A percentile compares a stretch with the other conserved stretches of the same genome.
Evolutionary conservation across 345 rosid genomes (phyloP).

Genomic region (Citrus hindsii): DNA sequence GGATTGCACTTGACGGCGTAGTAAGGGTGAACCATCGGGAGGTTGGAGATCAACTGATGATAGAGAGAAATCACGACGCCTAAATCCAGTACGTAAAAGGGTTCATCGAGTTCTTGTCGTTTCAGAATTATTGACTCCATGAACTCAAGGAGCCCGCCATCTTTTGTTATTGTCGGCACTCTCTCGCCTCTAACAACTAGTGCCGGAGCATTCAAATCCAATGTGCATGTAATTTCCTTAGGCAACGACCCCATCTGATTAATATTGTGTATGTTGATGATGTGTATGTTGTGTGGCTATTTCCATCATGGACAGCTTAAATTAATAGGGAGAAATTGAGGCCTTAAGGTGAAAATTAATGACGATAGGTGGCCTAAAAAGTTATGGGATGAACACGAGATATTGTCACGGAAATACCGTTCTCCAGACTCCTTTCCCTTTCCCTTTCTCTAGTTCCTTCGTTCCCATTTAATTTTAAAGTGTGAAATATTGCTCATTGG

Average conservation of each 20-base stretch:
- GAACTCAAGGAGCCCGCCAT: constrained; percentile 11
- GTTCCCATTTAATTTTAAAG: no score
- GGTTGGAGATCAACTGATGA: constrained; percentile 9
- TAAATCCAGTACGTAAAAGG: constrained; percentile 20
- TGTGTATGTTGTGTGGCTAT: no score
- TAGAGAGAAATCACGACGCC: constrained; percentile 7
- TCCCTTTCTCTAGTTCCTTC: no score
- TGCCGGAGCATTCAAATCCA: constrained; percentile 4
- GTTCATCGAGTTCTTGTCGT: neutral
- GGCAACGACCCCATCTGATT: constrained; percentile 9
- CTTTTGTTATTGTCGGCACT: constrained; percentile 14
- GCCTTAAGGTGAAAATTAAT: no score
- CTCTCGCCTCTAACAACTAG: constrained; percentile 9
- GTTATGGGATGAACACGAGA: no score
- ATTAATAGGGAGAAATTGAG: no score
- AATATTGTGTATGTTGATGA: no score
- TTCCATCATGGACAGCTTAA: no score
- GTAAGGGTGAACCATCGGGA: constrained; percentile 20
- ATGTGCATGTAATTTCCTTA: neutral
- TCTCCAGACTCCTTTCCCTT: no score
- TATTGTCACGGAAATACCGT: no score
- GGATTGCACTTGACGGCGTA: constrained; percentile 22
- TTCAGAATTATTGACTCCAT: constrained; percentile 6
- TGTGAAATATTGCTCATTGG: no score
- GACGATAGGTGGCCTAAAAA: no score